Conservation (phyloP, 2,329 filamentous ascomycete genomes). For the Myotisia sp. region DNA sequence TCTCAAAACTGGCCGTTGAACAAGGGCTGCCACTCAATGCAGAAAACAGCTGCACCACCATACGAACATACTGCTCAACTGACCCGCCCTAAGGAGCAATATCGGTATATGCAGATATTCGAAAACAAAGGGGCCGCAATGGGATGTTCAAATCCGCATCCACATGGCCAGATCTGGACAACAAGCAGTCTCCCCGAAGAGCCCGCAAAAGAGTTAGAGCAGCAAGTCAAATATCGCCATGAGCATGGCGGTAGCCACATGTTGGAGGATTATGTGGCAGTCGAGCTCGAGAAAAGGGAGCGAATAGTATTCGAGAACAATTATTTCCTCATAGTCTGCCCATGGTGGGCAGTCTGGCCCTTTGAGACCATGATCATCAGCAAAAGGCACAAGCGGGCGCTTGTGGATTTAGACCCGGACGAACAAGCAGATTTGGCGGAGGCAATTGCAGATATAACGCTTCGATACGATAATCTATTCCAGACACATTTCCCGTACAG, state of each 20-base stretch:
- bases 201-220: conserved; percentile 60
- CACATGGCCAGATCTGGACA: conserved; percentile 93
- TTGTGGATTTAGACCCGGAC: conserved; percentile 61
- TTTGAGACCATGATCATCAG: conserved; percentile 87
- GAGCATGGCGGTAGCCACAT: conserved; percentile 62
- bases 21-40: conserved; percentile 19
- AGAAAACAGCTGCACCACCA: conserved; percentile 42
- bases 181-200: conserved; percentile 86
- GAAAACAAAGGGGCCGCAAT: conserved; percentile 97
- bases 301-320: conserved; percentile 80
- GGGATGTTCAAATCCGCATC: conserved; percentile 97
- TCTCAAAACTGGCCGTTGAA: conserved; percentile 54
- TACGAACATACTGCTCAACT: conserved; percentile 32
- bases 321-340: conserved; percentile 72
- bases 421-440: conserved; percentile 68
- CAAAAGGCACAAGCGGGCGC: conserved; percentile 66
- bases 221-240: conserved; percentile 62
- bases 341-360: conserved; percentile 97
- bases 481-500: conserved; percentile 95
- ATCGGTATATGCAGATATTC: conserved; percentile 97
- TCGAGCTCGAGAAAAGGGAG: conserved; percentile 70
- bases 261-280: conserved; percentile 69
- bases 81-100: conserved; percentile 53
- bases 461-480: conserved; percentile 91
- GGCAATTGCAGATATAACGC: conserved; percentile 71